Evolutionary conservation across 1,284 basidiomycete species (phyloP), one percentile per base, ranked within the genome.

Genomic region (Austroboletus olivaceoglutinosus): DNA sequence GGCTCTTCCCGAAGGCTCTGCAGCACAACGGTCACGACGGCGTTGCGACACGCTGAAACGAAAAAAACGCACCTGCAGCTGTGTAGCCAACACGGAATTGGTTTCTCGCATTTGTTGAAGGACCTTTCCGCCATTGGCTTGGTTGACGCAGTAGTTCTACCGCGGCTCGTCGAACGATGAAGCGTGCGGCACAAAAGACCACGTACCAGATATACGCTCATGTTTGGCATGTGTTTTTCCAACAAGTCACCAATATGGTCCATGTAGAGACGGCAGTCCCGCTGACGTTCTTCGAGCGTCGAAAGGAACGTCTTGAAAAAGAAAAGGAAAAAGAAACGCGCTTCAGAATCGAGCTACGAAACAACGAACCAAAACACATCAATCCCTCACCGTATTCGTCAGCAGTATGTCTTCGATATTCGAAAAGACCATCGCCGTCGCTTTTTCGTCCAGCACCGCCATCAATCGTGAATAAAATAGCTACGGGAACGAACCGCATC

Each of bases 101-200:
- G 78, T 74, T 49, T 85, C 77, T 43, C 92, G 76, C 45, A 94
- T 71, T 1, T 86, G 84, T 57, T 90, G 84, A 10, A 98, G 75
- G 11, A 90, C 82, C 60, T 85, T 86, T 57, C 86, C 87, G 0
- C 91, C 93, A 18, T 80, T 85, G 16, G 75, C 76, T 70, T 98
- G 94, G 60, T 98, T 96, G 53, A 93, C 82, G 60, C 95, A 98
- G 66, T 98, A 98, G 42, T 87, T 86, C 85, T 94, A 60, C n/a
- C 45, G 42, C 10, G 33, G 2, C 8, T 9, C 18, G 21, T 38
- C 18, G 9, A 19, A 11, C 9, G 18, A 23, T 9, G 15, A 22
- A 39, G 5, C 3, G 19, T 10, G n/a, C 18, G 10, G 15, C 16
- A 25, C 1, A 16, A 25, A 25, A 15, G 13, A 16, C 21, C 25